phyloP scores from a whole-genome alignment of 331 rosid species.

The Acacia pycnantha region DNA sequence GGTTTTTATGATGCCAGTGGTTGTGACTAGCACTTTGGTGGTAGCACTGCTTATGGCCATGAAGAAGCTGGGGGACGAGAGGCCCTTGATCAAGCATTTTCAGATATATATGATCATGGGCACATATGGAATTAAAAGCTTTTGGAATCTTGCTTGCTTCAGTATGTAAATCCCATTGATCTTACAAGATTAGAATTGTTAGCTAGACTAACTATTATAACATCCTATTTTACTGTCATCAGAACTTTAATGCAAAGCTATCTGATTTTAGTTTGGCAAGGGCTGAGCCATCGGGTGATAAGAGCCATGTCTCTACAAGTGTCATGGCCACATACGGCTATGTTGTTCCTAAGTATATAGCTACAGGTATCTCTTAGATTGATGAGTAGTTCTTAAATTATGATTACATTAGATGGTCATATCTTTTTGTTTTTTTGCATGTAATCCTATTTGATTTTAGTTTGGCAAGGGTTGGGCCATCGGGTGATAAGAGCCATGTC shows the following conservation, averaged over 20 bases:
- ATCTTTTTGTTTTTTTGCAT: background rate
- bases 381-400: background rate
- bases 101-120: too few species aligned
- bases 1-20: too few species aligned
- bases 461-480: too few species aligned
- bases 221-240: slow-evolving; percentile 26
- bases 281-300: slow-evolving; percentile 56
- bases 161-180: slow-evolving; percentile 25
- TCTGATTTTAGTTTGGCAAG: slow-evolving; percentile 96
- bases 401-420: slow-evolving; percentile 6
- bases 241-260: slow-evolving; percentile 77
- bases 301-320: slow-evolving; percentile 50
- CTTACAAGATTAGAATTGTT: slow-evolving; percentile 8
- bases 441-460: too few species aligned
- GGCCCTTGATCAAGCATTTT: too few species aligned
- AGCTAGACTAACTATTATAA: slow-evolving; percentile 26
- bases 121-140: too few species aligned
- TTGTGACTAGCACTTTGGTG: too few species aligned
- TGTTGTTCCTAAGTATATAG: slow-evolving; percentile 94
- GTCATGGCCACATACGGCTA: slow-evolving; percentile 70
- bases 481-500: too few species aligned
- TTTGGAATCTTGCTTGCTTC: slow-evolving; percentile 78
- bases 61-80: too few species aligned
- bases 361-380: slow-evolving; percentile 66
- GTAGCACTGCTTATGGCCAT: too few species aligned